A percentile compares a stretch with the other conserved stretches of the same genome.
Evolutionary conservation across 106 monocot species (phyloP).

Genomic region (Acanthochlamys bracteata): DNA sequence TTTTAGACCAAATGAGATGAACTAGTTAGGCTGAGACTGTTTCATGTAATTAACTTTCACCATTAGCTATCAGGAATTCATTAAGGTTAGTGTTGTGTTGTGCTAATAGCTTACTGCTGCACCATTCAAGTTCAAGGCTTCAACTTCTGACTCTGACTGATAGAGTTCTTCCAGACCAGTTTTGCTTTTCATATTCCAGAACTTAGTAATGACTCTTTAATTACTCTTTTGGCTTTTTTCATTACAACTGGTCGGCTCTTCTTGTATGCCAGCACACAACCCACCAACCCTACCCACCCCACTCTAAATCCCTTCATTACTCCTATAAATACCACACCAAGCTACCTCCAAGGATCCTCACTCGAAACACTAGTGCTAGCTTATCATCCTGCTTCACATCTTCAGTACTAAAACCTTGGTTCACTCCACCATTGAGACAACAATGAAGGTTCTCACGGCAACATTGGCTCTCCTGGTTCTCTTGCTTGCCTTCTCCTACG

Average conservation of each 20-base stretch:
- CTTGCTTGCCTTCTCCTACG: slow-evolving; percentile 5
- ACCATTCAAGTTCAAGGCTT: no score
- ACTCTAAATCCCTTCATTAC: neutral
- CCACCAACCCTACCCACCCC: neutral
- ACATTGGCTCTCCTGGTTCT: slow-evolving; percentile 6
- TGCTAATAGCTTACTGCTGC: no score
- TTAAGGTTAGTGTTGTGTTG: no score
- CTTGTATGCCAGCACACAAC: slow-evolving; percentile 3
- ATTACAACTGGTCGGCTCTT: neutral
- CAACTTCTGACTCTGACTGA: no score
- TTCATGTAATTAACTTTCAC: no score
- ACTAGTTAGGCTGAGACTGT: no score
- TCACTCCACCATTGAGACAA: neutral
- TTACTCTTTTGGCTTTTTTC: no score
- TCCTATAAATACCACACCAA: neutral
- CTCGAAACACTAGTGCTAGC: neutral
- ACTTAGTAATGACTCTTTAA: no score
- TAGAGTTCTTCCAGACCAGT: no score
- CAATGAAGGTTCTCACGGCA: slow-evolving; percentile 16
- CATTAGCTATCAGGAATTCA: no score
- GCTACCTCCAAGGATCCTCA: neutral
- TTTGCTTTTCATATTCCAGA: no score
- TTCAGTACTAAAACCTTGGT: neutral
- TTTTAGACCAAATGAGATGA: no score
- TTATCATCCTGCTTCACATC: neutral